These are phyloP conservation scores for Castanospermum australe DNA, from an alignment of 306 rosid genomes.

Conservation along the genomic window DNA sequence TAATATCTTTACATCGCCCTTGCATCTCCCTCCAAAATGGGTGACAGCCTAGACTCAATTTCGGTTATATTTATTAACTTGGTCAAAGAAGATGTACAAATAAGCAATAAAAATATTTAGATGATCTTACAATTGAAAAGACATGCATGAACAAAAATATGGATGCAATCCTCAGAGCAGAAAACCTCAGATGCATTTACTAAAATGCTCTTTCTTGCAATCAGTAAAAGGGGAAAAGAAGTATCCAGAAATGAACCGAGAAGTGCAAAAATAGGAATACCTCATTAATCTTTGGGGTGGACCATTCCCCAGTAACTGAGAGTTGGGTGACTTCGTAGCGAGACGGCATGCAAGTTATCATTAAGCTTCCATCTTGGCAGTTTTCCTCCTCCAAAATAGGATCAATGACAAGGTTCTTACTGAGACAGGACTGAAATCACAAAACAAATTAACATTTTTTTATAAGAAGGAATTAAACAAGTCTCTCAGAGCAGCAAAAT, in stretches of 20 bases:
- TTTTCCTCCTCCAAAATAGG: slow-evolving; percentile 90
- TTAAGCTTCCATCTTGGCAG: slow-evolving; percentile 86
- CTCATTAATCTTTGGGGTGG: slow-evolving; percentile 56
- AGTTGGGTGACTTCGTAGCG: slow-evolving; percentile 95
- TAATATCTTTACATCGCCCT: neutral
- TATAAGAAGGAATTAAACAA: slow-evolving; percentile 14
- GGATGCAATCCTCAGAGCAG: slow-evolving; percentile 5
- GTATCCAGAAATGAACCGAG: neutral
- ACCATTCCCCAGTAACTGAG: slow-evolving; percentile 91
- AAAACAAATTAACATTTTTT: neutral
- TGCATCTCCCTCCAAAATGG: neutral
- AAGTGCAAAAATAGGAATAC: slow-evolving; percentile 17
- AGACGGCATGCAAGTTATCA: slow-evolving; percentile 89
- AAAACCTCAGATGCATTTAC: neutral
- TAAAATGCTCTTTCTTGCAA: neutral
- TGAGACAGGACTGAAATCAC: slow-evolving; percentile 66
- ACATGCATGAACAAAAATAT: neutral
- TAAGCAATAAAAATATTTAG: neutral
- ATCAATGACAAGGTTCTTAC: slow-evolving; percentile 84
- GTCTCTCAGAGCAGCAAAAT: slow-evolving; percentile 13
- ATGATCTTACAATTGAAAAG: neutral
- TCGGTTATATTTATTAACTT: neutral
- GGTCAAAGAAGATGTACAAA: neutral
- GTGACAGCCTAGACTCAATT: neutral
- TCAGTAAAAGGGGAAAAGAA: neutral